Percentiles rank a stretch among this genome's conserved stretches.
phyloP scores from a whole-genome alignment of 208 protist genomes.

The Crithidia brevicula region DNA sequence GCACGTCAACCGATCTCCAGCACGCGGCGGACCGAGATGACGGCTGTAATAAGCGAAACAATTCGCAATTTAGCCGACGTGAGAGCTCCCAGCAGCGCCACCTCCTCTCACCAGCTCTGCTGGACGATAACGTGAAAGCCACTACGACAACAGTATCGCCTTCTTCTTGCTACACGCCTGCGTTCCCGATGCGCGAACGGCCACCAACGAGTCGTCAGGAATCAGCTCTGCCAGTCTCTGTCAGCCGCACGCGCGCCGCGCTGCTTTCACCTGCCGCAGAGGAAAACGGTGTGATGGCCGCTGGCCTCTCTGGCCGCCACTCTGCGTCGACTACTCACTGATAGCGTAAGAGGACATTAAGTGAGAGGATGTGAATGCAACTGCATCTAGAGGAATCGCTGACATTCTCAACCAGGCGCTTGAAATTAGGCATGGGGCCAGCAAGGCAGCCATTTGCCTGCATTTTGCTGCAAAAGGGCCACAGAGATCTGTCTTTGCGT shows the following conservation, averaged over 20 bases:
- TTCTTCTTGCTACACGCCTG: too few relatives aligned
- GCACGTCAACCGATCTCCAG: too few relatives aligned
- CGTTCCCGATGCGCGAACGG: background rate
- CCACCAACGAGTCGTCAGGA: background rate
- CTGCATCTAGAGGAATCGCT: constrained; percentile 23
- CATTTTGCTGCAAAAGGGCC: too few relatives aligned
- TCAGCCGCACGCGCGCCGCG: background rate
- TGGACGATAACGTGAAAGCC: background rate
- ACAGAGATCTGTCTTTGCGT: too few relatives aligned
- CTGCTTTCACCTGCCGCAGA: constrained; percentile 19
- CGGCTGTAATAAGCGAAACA: background rate
- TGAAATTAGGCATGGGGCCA: background rate
- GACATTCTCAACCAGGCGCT: constrained; percentile 22
- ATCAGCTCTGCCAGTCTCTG: background rate
- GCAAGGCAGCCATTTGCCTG: too few relatives aligned
- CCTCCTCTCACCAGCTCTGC: constrained; percentile 6
- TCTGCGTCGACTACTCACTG: background rate
- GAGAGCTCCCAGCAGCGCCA: constrained; percentile 6
- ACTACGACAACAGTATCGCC: too few relatives aligned
- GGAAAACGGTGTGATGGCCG: background rate
- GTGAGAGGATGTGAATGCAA: constrained; percentile 23
- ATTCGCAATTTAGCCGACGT: background rate
- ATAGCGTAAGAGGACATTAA: constrained; percentile 1
- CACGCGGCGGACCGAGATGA: too few relatives aligned
- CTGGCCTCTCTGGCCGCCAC: background rate